Evolutionary conservation across 2,329 filamentous ascomycete species (phyloP), one percentile per base, ranked within the genome.

Genomic region (Herpotrichia juniperi): DNA sequence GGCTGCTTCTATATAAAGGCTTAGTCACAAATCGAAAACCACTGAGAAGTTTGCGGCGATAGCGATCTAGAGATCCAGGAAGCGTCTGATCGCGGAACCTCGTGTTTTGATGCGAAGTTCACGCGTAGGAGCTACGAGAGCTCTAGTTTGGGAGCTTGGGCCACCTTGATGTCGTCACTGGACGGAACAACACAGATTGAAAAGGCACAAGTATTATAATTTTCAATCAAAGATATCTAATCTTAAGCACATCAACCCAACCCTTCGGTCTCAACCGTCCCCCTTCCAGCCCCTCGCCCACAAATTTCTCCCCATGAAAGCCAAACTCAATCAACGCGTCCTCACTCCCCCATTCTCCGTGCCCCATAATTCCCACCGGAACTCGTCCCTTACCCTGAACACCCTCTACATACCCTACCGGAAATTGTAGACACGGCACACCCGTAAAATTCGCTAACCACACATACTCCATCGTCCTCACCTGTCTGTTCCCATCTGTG

Each of bases 391-490:
- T 75, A 1, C 83, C 85, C 59, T 82, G 76, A 5, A 76, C 74
- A 0, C 82, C 79, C 22, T 84, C 76, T 3, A 79, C 81, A 74
- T 92, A 96, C 1, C 90, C 92, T 10, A 90, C 86, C 0, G 93
- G 91, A 30, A 85, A 86, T 40, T 80, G 86, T 11, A 96, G 83
- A 1, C 90, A 86, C 1, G 93, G 93, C 43, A 87, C 87, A 0
- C 93, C 93, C 0, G 81, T 85, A 62, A 91, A 87, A 73, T 97
- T 97, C 6, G 92, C 89, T 30, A 96, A 74, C 83, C 89, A 96
- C 14, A 90, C 86, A 74, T 91, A 96, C 72, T 88, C 85, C 91
- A 96, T 96, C 67, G 84, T 90, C 22, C 83, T 79, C n/a, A 96
- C 77, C 14, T 85, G 87, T 54, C 76, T 79, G 68, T 94, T 91